Evolutionary conservation across 148 eudicot genomes (phyloP), one percentile per base, ranked within the genome.

Genomic region (Amaranthus hypochondriacus): DNA sequence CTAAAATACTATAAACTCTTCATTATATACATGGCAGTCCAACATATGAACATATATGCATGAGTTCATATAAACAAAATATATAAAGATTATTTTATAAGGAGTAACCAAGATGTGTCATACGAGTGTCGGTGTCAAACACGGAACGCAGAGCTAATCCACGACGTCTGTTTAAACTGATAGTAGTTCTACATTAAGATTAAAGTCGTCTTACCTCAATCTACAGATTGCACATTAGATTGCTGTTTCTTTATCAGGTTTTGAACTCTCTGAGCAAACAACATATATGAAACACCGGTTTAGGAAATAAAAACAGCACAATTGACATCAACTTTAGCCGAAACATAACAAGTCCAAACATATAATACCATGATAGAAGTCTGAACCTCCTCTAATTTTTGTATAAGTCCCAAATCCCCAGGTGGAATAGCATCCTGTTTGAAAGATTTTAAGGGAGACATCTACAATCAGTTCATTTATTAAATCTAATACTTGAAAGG

Each of bases 381-480:
- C 62, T 84, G 92, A 76, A 93, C 90, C 75, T 93, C 92, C 76
- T 89, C 96, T 51, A 93, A 70, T 70, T 89, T 93, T 79, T 93
- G 92, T 42, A 92, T 72, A 73, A 92, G 84, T 75, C 76, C 76
- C 43, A 81, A 58, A 53, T 90, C 96, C 58, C 77, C 83, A 18
- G 86, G 88, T 53, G 88, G 64, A 21, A 76, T 49, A 52, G 81
- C 61, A 72, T 87, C 92, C 68, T 73, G 78, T 76, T 70, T 73
- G n/a, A 71, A 10, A 59, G 86, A 78, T 81, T 74, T 84, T 70
- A 89, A 81, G 14, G 90, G 86, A 74, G 87, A 89, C 82, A 81
- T 79, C 98, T 92, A 89, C 75, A 80, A 66, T 75, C 68, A 69
- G 74, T 68, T 61, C 44, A 56, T 61, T 68, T 0, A 10, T 62